Conservation (phyloP, 208 protist genomes). For the Vickermania spadyakhi region DNA sequence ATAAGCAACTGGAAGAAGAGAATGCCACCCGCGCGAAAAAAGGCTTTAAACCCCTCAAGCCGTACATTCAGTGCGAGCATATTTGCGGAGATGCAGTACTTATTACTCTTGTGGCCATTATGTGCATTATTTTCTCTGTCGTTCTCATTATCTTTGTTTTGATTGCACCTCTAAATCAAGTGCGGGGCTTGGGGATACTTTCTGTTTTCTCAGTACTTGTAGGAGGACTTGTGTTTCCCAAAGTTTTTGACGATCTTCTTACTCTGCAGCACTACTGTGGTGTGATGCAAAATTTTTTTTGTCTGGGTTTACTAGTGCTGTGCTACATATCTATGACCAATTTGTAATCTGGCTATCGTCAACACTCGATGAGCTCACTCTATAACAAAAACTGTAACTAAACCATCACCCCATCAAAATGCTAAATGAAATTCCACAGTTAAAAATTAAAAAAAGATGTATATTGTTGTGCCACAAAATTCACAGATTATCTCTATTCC, state of each 20-base stretch:
- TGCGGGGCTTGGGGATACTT: conserved; percentile 26
- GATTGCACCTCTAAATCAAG: conserved; percentile 29
- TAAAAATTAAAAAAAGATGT: conserved; percentile 5
- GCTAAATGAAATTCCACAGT: background rate
- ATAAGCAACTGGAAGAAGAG: conserved; percentile 17
- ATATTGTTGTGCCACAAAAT: too few relatives aligned
- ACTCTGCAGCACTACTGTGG: conserved; percentile 7
- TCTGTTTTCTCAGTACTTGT: conserved; percentile 24
- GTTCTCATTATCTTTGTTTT: conserved; percentile 13
- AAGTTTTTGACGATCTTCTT: conserved; percentile 9
- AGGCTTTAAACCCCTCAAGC: conserved; percentile 11
- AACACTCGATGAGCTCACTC: background rate
- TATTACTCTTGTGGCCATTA: conserved; percentile 29
- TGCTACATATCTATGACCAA: background rate
- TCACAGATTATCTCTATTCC: background rate
- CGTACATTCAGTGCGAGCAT: conserved; percentile 12
- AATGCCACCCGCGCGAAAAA: conserved; percentile 19
- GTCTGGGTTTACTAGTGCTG: conserved; percentile 8
- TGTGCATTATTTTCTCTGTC: conserved; percentile 12
- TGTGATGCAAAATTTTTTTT: conserved; percentile 8
- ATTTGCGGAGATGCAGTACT: conserved; percentile 32
- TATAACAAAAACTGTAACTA: background rate
- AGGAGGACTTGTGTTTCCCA: conserved; percentile 17
- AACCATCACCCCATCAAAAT: background rate
- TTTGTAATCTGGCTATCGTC: background rate